Base-by-base conservation (phyloP, 2,329 filamentous ascomycete species). In the Aspergillus sp. region DNA sequence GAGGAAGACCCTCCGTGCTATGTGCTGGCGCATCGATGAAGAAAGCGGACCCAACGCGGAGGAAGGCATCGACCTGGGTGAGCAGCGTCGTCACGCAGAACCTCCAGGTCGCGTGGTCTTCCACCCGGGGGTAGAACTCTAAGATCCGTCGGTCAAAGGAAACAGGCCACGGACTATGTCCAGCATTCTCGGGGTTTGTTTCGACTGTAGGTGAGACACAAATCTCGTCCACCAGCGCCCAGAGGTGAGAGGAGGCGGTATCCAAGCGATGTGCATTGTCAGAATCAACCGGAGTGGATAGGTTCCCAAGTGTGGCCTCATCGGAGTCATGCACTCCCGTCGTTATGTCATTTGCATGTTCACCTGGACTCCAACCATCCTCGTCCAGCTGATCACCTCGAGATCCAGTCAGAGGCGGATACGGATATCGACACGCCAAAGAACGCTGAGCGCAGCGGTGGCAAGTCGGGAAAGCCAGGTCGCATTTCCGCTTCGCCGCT, bases 111-210 rank as follows among this genome's bases (percentile, higher is more conserved):
- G 42, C 34, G 2, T 3, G 23, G n/a, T 52, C 50, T 5, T 52
- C 13, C 11, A 48, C 23, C 5, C 50, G 50, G 10, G 50, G 50
- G 36, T 45, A 52, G 31, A 52, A 52, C 4, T 52, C 50, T 17
- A 52, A 32, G 36, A 52, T 38, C 17, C 50, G 13, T 7, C 36
- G 34, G 32, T 52, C 50, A 6, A 52, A 38, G 41, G 34, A 38
- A 11, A 38, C 36, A 25, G 14, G 38, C 17, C 32, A 47, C 14
- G 34, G 7, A 9, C 3, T 13, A 34, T 34, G 4, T 34, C 4
- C 11, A n/a, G 3, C 32, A 34, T 34, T 3, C n/a, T 38, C 34
- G 6, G 25, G 25, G 25, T 7, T 29, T 29, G 25, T 7, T 29
- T 29, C 25, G n/a, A n/a, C n/a, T 29, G 25, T 29, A 10, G 25